phyloP scores from a whole-genome alignment of 129 eudicot genomes.

The Calendula officinalis region DNA sequence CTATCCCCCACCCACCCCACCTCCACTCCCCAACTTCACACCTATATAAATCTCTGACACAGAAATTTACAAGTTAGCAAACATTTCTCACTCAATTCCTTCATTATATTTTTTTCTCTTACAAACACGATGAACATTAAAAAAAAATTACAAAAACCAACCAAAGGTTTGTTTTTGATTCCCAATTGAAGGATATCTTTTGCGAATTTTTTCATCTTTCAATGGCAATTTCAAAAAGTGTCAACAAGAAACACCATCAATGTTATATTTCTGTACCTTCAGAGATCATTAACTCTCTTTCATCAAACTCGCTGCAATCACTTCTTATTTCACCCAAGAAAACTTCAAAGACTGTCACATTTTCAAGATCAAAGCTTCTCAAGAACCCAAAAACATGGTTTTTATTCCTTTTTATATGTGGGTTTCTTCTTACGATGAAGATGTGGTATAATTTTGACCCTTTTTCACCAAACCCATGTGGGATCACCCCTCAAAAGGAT shows the following conservation, averaged over 20 bases:
- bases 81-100: slow-evolving; percentile 23
- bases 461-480: slow-evolving; percentile 63
- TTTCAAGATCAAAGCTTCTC: slow-evolving; percentile 38
- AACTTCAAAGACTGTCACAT: slow-evolving; percentile 30
- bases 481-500: slow-evolving; percentile 28
- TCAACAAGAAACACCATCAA: slow-evolving; percentile 54
- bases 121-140: slow-evolving; percentile 21
- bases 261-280: slow-evolving; percentile 82
- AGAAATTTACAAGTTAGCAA: slow-evolving; percentile 26
- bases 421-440: slow-evolving; percentile 53
- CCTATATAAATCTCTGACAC: slow-evolving; percentile 33
- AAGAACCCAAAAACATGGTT: slow-evolving; percentile 61
- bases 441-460: slow-evolving; percentile 57
- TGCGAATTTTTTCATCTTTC: neutral
- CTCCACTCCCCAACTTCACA: slow-evolving; percentile 12
- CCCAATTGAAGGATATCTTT: neutral
- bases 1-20: neutral
- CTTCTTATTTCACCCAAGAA: slow-evolving; percentile 69
- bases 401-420: slow-evolving; percentile 38
- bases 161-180: slow-evolving; percentile 7
- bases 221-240: slow-evolving; percentile 65
- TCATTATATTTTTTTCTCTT: slow-evolving; percentile 12
- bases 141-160: slow-evolving; percentile 4
- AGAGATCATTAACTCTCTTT: slow-evolving; percentile 66
- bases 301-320: slow-evolving; percentile 69